phyloP scores from a whole-genome alignment of 2,329 filamentous ascomycete species.

The Epichloe brachyelytri region DNA sequence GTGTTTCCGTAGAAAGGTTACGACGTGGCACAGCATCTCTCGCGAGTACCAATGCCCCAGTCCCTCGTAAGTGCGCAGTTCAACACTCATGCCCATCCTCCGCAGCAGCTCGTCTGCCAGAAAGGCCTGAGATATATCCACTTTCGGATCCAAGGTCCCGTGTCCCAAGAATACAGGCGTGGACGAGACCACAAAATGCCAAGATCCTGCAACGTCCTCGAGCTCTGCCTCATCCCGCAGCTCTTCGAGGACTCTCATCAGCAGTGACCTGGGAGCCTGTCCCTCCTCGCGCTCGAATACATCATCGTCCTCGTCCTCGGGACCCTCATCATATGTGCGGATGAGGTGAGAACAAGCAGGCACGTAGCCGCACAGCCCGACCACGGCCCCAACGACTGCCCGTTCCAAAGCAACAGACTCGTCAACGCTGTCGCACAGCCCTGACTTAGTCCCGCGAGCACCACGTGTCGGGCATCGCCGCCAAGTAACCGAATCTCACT shows the following conservation, averaged over 20 bases:
- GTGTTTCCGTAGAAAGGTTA: conserved; percentile 15
- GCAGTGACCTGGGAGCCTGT: conserved; percentile 3
- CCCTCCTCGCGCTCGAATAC: conserved; percentile 10
- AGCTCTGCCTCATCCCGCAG: conserved; percentile 18
- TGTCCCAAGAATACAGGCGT: conserved; percentile 35
- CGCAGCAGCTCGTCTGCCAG: conserved; percentile 21
- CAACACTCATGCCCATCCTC: conserved; percentile 20
- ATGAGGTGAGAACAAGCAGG: conserved; percentile 25
- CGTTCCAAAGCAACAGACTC: conserved; percentile 30
- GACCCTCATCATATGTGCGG: conserved; percentile 6
- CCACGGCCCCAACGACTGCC: conserved; percentile 21
- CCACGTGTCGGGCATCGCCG: conserved; percentile 24
- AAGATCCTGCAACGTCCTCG: background rate
- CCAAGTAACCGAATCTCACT: conserved; percentile 22
- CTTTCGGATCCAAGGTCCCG: conserved; percentile 27
- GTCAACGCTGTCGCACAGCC: conserved; percentile 35
- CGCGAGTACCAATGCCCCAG: conserved; percentile 33
- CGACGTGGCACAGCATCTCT: conserved; percentile 26
- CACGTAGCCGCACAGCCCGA: conserved; percentile 34
- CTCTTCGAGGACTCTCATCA: conserved; percentile 13
- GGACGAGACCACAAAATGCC: conserved; percentile 7
- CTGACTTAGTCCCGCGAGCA: conserved; percentile 40
- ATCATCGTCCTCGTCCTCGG: conserved; percentile 7
- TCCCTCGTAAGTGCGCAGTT: conserved; percentile 25
- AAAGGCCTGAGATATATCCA: conserved; percentile 24